These are phyloP conservation scores for Glycine soja DNA, from an alignment of 306 rosid genomes.

Conservation along the genomic window DNA sequence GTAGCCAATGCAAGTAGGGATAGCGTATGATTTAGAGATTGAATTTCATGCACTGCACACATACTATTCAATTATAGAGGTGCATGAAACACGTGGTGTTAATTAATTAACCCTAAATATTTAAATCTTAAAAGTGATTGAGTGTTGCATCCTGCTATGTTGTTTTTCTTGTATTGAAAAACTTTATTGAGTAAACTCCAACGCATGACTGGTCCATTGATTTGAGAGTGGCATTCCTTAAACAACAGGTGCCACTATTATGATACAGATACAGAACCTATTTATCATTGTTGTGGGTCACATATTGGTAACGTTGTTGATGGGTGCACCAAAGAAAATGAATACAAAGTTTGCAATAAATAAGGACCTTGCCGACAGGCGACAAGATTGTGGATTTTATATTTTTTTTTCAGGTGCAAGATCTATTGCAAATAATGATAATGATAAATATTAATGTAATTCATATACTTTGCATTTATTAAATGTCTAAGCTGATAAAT, in stretches of 20 bases:
- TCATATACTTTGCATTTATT: too few relatives aligned
- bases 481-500: too few relatives aligned
- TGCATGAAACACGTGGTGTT: constrained; percentile 4
- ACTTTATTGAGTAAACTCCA: not conserved
- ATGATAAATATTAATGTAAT: too few relatives aligned
- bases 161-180: not conserved
- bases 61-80: not conserved
- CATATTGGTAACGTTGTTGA: too few relatives aligned
- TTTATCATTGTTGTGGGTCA: too few relatives aligned
- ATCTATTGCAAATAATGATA: too few relatives aligned
- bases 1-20: not conserved
- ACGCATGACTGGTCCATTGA: not conserved
- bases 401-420: too few relatives aligned
- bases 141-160: not conserved
- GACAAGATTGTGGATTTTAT: too few relatives aligned
- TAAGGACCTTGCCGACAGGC: too few relatives aligned
- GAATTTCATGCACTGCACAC: not conserved
- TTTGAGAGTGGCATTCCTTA: not conserved
- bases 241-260: not conserved
- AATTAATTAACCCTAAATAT: not conserved
- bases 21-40: not conserved
- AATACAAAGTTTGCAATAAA: too few relatives aligned
- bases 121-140: constrained; percentile 5
- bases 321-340: too few relatives aligned
- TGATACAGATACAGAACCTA: too few relatives aligned